Evolutionary conservation across 1,139 yeast species (phyloP), one percentile per base, ranked within the genome.

Genomic region (Spencermartinsiella ligniputridi): DNA sequence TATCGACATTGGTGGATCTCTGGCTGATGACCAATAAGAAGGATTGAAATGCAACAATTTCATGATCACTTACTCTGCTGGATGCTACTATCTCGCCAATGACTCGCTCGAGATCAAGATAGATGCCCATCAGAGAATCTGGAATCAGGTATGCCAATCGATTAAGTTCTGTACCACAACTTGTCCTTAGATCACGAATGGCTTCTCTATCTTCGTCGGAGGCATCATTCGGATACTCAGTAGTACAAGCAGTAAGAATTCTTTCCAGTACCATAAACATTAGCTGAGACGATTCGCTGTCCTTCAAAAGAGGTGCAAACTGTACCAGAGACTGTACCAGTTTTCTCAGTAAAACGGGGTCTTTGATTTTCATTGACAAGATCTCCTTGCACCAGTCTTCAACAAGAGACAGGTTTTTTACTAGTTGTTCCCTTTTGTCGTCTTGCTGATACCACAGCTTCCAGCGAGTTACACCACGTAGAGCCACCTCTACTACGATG

Each of bases 391-490:
- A 89, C 58, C 94, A 74, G 21, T 74, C 75, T 58, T 88, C 94
- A 19, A 89, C 83, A 48, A 83, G 75, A 9, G 70, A 69, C 49
- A 83, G 73, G 38, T 92, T 71, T 20, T 75, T 68, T 39, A 70
- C 75, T 48, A 81, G 74, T 32, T 78, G 76, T 15, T 69, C 71
- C 32, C 78, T 79, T 52, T 79, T 79, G 57, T 87, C 94, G 3
- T 76, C 75, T 36, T 66, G 67, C 19, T 70, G 73, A 58, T 88
- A 89, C 96, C 97, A 90, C 22, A 89, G 83, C 57, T 89, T 81
- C 97, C 98, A 92, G 58, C 99, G 77, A n/a, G 94, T 81, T 32
- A 94, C 83, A 33, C 98, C 98, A 51, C 96, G 76, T 24, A 92
- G 78, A 53, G 95, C 83, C 35, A 95, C 84, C 64, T 92, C 98